A percentile compares a stretch with the other conserved stretches of the same genome.
Evolutionary conservation across 202 grass and related monocot species (phyloP).

Genomic region (Dendrocalamus latiflorus): DNA sequence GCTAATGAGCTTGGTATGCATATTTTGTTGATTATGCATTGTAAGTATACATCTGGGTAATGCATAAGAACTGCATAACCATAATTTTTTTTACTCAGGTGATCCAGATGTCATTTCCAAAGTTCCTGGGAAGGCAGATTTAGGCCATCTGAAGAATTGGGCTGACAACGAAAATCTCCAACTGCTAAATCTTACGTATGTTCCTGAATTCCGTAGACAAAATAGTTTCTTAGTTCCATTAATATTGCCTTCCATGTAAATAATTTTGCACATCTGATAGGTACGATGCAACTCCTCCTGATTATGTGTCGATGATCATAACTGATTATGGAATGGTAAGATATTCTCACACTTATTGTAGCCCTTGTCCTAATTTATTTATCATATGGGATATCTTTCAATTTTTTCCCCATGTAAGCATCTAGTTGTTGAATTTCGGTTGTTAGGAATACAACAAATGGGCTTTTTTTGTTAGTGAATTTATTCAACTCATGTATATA

Average conservation of each 20-base stretch:
- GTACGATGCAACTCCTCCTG: constrained; percentile 69
- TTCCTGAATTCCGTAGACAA: neutral
- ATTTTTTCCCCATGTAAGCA: neutral
- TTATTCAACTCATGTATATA: neutral
- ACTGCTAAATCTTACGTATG: constrained; percentile 71
- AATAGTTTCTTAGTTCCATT: neutral
- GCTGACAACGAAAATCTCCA: constrained; percentile 57
- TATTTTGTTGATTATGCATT: neutral
- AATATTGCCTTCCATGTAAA: constrained; percentile 18
- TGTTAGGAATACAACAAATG: neutral
- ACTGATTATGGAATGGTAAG: constrained; percentile 92
- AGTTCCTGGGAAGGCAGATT: constrained; percentile 35
- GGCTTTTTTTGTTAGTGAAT: neutral
- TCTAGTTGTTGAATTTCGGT: neutral
- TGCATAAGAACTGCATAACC: neutral
- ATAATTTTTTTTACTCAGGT: constrained; percentile 38
- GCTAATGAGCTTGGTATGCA: constrained; percentile 52
- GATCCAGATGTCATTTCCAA: constrained; percentile 69
- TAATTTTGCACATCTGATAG: constrained; percentile 25
- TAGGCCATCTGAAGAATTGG: constrained; percentile 49
- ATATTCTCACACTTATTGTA: neutral
- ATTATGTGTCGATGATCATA: constrained; percentile 74
- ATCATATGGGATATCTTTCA: neutral
- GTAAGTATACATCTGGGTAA: no score
- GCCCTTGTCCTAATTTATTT: neutral